Evolutionary conservation across 2,329 filamentous ascomycete genomes (phyloP), one percentile per base, ranked within the genome.

Genomic region (Colletotrichum sp.): DNA sequence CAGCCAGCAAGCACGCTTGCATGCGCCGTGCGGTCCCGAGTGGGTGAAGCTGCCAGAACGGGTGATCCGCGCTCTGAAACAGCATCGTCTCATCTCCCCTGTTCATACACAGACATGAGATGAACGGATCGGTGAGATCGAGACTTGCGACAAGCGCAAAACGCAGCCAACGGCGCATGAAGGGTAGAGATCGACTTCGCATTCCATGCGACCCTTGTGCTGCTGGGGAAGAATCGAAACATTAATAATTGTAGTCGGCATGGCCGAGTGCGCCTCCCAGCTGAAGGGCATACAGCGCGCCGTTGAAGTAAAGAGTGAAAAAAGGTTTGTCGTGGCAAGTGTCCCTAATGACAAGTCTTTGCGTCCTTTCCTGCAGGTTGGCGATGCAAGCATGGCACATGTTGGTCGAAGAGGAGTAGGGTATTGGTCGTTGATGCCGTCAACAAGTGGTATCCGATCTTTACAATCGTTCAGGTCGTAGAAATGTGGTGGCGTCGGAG

Each of bases 281-380:
- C n/a, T 44, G 28, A 63, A 66, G 32, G 21, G 28, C 36, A 26
- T 28, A 16, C 24, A 32, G 26, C 26, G 59, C n/a, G 39, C 59
- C 30, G 28, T 26, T 49, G 49, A 72, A 72, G 32, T 26, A 60
- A 64, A 52, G 34, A 26, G 57, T 72, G 18, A 73, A 73, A 69
- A 49, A 39, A 39, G 8, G n/a, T 30, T 76, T 72, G 49, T 69
- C 73, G 73, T 71, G 63, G 73, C 65, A 71, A 73, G 64, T 69
- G 70, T 68, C 57, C 64, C 70, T 52, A 65, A 64, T 76, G 73
- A 65, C 64, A 69, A 73, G 70, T 64, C 16, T 59, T 64, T 57
- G 70, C 63, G 67, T 76, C 73, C 70, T 76, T 76, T 76, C 73
- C 70, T 76, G 70, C 73, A 76, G 70, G 73, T 44, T 26, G 73